These are phyloP conservation scores for Yarrowia osloensis DNA, from an alignment of 805 yeast genomes.

Conservation along the genomic window DNA sequence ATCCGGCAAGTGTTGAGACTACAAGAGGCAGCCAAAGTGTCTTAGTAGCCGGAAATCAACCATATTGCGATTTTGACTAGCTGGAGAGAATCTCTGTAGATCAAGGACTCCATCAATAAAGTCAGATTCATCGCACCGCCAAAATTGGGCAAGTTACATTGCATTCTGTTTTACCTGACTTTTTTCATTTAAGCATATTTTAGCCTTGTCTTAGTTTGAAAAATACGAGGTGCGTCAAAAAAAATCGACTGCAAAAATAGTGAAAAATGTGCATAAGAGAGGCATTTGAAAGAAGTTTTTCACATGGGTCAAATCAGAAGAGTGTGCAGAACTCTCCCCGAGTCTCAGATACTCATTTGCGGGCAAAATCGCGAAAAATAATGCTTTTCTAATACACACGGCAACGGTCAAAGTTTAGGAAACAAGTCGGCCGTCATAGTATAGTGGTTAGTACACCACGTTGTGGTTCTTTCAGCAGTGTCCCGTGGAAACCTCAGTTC, in stretches of 20 bases:
- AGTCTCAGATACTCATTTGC: no score
- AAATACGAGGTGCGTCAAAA: background rate
- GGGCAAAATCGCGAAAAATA: background rate
- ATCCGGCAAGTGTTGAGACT: background rate
- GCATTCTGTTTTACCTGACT: no score
- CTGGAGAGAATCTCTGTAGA: no score
- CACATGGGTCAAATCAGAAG: background rate
- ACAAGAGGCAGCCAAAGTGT: background rate
- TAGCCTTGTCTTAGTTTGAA: background rate
- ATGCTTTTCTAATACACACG: background rate
- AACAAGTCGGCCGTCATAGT: conserved; percentile 23
- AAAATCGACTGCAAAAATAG: background rate
- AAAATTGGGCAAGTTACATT: background rate
- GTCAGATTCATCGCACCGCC: no score
- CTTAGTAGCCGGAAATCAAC: background rate
- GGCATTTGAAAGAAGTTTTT: background rate
- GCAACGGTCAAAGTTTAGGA: background rate
- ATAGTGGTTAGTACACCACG: conserved; percentile 30
- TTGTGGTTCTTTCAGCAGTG: conserved; percentile 10
- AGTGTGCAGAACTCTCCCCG: background rate
- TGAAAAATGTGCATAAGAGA: background rate
- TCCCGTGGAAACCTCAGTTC: conserved; percentile 29
- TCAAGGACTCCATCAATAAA: no score
- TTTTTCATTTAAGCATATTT: background rate
- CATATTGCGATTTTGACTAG: no score